Evolutionary conservation across 192 early-diverging fungal genomes (phyloP), one percentile per base, ranked within the genome.

Genomic region (Spinellus fusiger): DNA sequence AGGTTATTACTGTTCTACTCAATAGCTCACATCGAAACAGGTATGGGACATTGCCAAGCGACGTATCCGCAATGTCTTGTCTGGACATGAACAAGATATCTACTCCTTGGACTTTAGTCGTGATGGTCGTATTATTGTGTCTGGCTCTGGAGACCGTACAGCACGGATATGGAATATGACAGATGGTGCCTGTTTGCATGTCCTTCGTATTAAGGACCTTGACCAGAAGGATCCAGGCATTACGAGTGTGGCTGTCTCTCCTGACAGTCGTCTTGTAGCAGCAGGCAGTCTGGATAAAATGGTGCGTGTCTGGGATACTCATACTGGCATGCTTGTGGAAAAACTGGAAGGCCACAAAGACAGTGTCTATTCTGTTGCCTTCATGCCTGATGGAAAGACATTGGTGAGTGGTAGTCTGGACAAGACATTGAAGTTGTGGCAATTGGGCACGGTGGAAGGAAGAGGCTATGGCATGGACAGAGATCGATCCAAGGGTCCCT

Each of bases 71-170:
- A 82, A 83, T 68, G 78, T 80, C 8, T 80, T 95, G 40, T 67
- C 75, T 16, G 96, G 96, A 18, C 96, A 98, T 65, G 89, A 92
- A 51, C 91, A 93, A 76, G 96, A 98, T 67, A 97, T 98, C 59
- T 98, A 98, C 73, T 89, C 87, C 26, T 79, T 98, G 63, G 96
- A 97, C 62, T 98, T 94, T 79, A 87, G 86, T 59, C 76, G 86
- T 15, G 94, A 96, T 69, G 94, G 94, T n/a, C 72, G 81, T 54
- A 86, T 83, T 25, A 86, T 98, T 61, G 92, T 94, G 29, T 92
- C 89, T 18, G 96, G 95, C 23, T 90, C 88, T 1, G 90, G 90
- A 47, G 90, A 92, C 76, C 84, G 85, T 62, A 89, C 89, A 0
- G 88, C 85, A 49, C 77, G 92, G 56, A 85, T 98, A 18, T 98